Conservation (phyloP, 441 rosid genomes). For the Corymbia citriodora region DNA sequence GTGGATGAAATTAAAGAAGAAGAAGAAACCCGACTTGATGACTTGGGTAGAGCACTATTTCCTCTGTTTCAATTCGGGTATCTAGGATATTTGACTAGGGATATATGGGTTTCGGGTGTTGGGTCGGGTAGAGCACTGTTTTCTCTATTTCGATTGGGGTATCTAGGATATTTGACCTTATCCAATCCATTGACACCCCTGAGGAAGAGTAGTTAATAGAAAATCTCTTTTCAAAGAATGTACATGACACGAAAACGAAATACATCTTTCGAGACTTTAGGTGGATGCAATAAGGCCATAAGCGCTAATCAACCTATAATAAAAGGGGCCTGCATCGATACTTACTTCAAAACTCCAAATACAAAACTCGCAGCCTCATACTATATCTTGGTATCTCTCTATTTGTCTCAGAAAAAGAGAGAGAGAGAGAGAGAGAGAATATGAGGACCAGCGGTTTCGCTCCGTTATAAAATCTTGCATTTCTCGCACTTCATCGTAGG, state of each 20-base stretch:
- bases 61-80: no score
- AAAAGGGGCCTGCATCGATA: background rate
- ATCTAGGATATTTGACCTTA: no score
- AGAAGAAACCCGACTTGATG: no score
- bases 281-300: background rate
- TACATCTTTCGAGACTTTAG: background rate
- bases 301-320: background rate
- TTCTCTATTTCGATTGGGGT: background rate
- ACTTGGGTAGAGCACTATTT: no score
- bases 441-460: background rate
- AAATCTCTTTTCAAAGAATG: background rate
- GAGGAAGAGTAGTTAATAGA: background rate
- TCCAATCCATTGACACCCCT: background rate
- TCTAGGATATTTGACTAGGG: background rate
- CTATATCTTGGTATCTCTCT: background rate
- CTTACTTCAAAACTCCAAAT: background rate
- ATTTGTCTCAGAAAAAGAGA: fast-evolving
- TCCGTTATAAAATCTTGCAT: background rate
- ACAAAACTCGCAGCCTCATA: background rate
- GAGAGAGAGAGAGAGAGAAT: no score
- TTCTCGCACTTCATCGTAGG: background rate
- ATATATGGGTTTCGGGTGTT: background rate
- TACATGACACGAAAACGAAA: fast-evolving
- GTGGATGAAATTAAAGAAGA: background rate
- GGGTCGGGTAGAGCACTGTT: background rate